Conservation (phyloP, 495 filamentous ascomycete genomes). For the Cairneyella variabilis region DNA sequence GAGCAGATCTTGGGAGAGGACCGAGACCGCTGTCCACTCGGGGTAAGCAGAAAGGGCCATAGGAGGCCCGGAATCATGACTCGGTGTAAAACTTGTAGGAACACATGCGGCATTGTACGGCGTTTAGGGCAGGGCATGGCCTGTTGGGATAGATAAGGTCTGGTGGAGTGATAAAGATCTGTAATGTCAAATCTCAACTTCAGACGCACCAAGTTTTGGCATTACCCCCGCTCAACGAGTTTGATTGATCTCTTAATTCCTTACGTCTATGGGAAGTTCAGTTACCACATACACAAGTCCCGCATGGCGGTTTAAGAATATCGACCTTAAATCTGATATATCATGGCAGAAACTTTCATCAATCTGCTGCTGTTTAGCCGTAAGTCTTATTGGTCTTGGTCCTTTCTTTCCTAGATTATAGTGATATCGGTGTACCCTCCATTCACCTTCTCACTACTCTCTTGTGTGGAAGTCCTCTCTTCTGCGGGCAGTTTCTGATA, state of each 20-base stretch:
- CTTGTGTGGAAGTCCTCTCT: no score
- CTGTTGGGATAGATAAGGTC: neutral
- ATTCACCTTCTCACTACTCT: no score
- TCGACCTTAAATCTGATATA: neutral
- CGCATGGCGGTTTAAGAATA: neutral
- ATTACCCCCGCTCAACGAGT: no score
- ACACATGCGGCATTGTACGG: neutral
- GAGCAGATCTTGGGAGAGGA: no score
- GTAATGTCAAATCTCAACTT: neutral
- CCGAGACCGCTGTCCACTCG: no score
- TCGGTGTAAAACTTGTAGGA: neutral
- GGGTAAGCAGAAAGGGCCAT: neutral
- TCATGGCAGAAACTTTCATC: no score
- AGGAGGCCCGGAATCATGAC: neutral
- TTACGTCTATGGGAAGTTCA: neutral
- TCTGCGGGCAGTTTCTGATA: no score
- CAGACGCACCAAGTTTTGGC: no score
- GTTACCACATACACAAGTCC: neutral
- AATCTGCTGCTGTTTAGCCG: no score
- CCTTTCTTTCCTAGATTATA: no score
- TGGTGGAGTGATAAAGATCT: neutral
- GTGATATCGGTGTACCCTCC: no score
- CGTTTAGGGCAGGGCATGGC: neutral
- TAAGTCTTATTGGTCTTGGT: no score
- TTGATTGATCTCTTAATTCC: neutral